Base-by-base conservation (phyloP, 2,329 filamentous ascomycete genomes). In the Exophiala mesophila region DNA sequence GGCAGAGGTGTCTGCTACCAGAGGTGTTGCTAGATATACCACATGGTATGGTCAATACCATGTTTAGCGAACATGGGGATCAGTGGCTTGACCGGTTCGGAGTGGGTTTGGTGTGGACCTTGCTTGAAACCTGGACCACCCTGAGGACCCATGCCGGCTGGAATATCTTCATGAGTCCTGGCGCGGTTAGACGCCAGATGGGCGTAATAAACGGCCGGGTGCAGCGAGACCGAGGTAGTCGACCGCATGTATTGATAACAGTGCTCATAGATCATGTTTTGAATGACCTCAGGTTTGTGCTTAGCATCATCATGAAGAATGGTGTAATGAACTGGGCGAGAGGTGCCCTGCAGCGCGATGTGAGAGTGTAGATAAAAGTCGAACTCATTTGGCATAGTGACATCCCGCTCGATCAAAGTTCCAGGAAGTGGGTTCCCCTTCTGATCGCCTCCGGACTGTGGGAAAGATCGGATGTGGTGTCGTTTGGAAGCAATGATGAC, bases 381-480 rank as follows among this genome's bases (percentile, higher is more conserved):
- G 61, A 84, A 94, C 61, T 94, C 85, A 58, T 84, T 86, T 0
- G 92, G 88, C 57, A 90, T 86, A 0, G 88, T 96, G n/a, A 94
- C 82, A 45, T 94, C 90, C 23, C 73, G 75, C 64, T 97, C 90
- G 4, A 98, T 82, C 1, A 98, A 61, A 0, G 86, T 94, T 3
- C 92, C 94, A 0, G 90, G 90, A 0, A 90, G 63, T 1, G 88
- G 77, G 58, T 97, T 98, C 24, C 73, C 76, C 52, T 94, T 94
- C 36, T 73, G 74, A 59, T 98, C 92, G 4, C 67, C 74, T 9
- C 70, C 64, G 0, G 69, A 63, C 35, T 78, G 74, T 0, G 92
- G 90, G 69, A 97, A 97, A 62, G 95, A 88, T 12, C 92, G 85
- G 39, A 95, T 81, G 57, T 96, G 90, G 55, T 98, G 92, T 3